Percentiles rank a stretch among this genome's conserved stretches.
phyloP scores from a whole-genome alignment of 352 stramenopile genomes.

The Phytophthora europaea region DNA sequence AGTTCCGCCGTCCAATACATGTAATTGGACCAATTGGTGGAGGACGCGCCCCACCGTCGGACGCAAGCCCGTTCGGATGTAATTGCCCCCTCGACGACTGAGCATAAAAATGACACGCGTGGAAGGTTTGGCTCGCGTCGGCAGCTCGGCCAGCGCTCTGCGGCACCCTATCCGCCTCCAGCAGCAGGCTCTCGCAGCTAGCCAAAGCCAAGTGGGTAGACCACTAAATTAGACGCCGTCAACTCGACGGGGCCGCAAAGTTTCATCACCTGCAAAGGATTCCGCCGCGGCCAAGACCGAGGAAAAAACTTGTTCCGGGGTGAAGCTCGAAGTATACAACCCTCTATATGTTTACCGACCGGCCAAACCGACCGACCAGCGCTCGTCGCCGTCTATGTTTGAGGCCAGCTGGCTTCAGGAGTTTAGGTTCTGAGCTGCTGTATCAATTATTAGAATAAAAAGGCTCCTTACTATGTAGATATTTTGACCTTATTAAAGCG shows the following conservation, averaged over 20 bases:
- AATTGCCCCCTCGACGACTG: neutral
- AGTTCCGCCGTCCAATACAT: neutral
- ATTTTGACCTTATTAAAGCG: neutral
- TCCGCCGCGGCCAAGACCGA: conserved; percentile 3
- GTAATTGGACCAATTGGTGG: neutral
- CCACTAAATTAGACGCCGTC: neutral
- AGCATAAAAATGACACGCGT: neutral
- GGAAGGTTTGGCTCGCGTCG: neutral
- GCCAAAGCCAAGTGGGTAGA: neutral
- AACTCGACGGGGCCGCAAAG: neutral
- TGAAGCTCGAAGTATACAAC: conserved; percentile 36
- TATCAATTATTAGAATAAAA: neutral
- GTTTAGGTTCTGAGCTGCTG: neutral
- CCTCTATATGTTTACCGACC: conserved; percentile 31
- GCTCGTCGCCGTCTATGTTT: conserved; percentile 10
- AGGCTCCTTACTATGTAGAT: neutral
- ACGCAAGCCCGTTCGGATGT: neutral
- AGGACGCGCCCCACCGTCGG: neutral
- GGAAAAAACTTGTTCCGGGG: neutral
- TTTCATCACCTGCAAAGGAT: neutral
- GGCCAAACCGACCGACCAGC: conserved; percentile 35
- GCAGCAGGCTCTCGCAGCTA: neutral
- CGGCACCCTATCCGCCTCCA: neutral
- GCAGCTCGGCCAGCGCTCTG: neutral
- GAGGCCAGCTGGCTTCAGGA: neutral